phyloP scores from a whole-genome alignment of 139 green algal genomes.

The Chlamydomonas sphaeroides region DNA sequence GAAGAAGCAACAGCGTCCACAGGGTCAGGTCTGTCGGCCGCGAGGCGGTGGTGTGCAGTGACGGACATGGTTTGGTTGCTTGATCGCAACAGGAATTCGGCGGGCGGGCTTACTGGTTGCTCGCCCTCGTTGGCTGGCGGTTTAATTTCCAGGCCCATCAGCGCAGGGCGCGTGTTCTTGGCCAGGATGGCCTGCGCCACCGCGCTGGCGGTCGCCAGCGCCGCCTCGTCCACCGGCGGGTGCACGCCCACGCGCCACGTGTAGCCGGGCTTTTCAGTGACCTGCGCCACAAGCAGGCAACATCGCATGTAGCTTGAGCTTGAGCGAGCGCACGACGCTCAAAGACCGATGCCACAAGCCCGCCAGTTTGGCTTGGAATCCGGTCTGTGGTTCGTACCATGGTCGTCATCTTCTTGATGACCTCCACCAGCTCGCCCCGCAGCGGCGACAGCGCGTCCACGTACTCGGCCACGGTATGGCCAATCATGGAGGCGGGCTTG shows the following conservation, averaged over 20 bases:
- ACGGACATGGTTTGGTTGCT: too few relatives aligned
- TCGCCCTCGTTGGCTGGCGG: constrained; percentile 32
- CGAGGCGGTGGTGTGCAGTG: too few relatives aligned
- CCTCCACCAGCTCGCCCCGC: not conserved
- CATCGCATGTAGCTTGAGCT: too few relatives aligned
- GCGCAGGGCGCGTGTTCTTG: constrained; percentile 41
- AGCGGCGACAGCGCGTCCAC: constrained; percentile 33
- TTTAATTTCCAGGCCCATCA: constrained; percentile 38
- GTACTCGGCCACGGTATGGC: constrained; percentile 35
- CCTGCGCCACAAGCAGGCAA: not conserved
- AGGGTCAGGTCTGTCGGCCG: too few relatives aligned
- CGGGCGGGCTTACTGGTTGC: not conserved
- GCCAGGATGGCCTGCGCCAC: constrained; percentile 31
- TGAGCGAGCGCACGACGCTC: too few relatives aligned
- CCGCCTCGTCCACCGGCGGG: constrained; percentile 39
- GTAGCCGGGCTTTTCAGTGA: constrained; percentile 35
- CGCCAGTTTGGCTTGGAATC: too few relatives aligned
- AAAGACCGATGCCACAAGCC: too few relatives aligned
- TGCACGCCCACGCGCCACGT: constrained; percentile 44
- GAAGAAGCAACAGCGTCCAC: too few relatives aligned
- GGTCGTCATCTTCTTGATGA: constrained; percentile 35
- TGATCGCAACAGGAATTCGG: not conserved
- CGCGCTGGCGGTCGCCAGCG: constrained; percentile 27
- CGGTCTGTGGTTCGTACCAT: too few relatives aligned
- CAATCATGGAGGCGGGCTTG: constrained; percentile 27